These are phyloP conservation scores for Trifolium repens DNA, from an alignment of 306 rosid species.

Conservation along the genomic window DNA sequence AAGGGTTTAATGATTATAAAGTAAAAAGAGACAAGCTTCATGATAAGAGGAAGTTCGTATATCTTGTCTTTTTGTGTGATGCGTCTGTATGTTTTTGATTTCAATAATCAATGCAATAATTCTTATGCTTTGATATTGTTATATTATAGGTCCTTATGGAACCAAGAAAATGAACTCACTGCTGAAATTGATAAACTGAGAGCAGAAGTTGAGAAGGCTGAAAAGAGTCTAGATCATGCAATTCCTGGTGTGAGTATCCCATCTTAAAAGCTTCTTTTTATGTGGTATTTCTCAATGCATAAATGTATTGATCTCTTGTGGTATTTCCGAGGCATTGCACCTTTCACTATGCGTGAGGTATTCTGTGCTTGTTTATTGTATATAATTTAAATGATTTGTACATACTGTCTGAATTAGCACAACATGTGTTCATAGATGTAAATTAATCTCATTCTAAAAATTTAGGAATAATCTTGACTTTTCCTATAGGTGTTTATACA, in stretches of 20 bases:
- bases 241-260: constrained; percentile 91
- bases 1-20: constrained; percentile 64
- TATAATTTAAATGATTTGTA: neutral
- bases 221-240: constrained; percentile 97
- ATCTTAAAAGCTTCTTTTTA: constrained; percentile 42
- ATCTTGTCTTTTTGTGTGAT: constrained; percentile 9
- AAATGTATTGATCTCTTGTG: constrained; percentile 29
- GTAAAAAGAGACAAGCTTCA: constrained; percentile 81
- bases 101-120: constrained; percentile 8
- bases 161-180: constrained; percentile 72
- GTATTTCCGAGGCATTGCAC: neutral
- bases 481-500: neutral
- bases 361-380: constrained; percentile 24
- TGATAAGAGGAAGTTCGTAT: constrained; percentile 80
- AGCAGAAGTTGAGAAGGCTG: constrained; percentile 93
- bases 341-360: neutral
- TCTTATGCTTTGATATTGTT: constrained; percentile 33
- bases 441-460: neutral
- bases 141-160: constrained; percentile 78
- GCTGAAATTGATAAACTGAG: constrained; percentile 90
- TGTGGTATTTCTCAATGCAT: constrained; percentile 33
- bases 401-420: constrained; percentile 10
- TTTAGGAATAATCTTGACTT: neutral
- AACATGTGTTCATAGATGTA: neutral
- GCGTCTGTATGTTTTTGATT: neutral